These are phyloP conservation scores for Dothideomycetes sp. DNA, from an alignment of 2,329 filamentous ascomycete genomes.

Conservation along the genomic window DNA sequence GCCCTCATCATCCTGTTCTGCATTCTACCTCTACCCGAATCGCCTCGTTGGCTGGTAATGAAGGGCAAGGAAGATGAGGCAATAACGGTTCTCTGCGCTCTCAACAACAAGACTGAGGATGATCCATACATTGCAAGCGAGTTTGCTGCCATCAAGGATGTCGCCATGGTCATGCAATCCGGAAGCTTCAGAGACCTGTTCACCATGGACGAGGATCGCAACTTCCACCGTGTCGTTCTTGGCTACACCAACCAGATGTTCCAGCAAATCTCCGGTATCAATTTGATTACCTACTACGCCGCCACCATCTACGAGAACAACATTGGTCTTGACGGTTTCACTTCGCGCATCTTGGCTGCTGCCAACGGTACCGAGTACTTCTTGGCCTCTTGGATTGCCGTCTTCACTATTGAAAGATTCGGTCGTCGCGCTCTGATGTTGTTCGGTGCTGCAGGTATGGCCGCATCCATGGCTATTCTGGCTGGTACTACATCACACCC, in stretches of 20 bases:
- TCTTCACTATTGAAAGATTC: conserved; percentile 42
- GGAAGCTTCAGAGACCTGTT: conserved; percentile 25
- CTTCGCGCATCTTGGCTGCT: conserved; percentile 43
- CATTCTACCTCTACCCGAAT: conserved; percentile 43
- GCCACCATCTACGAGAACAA: conserved; percentile 43
- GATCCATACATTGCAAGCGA: conserved; percentile 38
- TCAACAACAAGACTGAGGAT: conserved; percentile 39
- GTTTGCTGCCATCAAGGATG: conserved; percentile 45
- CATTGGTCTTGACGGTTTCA: conserved; percentile 42
- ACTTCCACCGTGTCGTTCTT: conserved; percentile 26
- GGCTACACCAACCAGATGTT: conserved; percentile 29
- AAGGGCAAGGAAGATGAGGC: conserved; percentile 47
- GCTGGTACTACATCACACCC: conserved; percentile 20
- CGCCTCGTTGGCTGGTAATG: conserved; percentile 48
- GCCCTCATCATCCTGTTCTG: conserved; percentile 40
- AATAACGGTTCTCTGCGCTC: conserved; percentile 37
- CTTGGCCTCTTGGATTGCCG: conserved; percentile 39
- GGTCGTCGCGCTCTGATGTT: conserved; percentile 61
- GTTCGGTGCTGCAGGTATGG: conserved; percentile 50
- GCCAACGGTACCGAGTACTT: conserved; percentile 48
- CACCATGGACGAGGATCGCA: conserved; percentile 25
- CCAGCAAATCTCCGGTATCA: conserved; percentile 25
- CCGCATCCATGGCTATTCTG: conserved; percentile 24
- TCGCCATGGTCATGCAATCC: conserved; percentile 36
- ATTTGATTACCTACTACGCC: conserved; percentile 28